Percentiles rank a stretch among this genome's conserved stretches.
These are phyloP conservation scores for Gossypium ekmanianum DNA, from an alignment of 345 rosid genomes.

Conservation along the genomic window DNA sequence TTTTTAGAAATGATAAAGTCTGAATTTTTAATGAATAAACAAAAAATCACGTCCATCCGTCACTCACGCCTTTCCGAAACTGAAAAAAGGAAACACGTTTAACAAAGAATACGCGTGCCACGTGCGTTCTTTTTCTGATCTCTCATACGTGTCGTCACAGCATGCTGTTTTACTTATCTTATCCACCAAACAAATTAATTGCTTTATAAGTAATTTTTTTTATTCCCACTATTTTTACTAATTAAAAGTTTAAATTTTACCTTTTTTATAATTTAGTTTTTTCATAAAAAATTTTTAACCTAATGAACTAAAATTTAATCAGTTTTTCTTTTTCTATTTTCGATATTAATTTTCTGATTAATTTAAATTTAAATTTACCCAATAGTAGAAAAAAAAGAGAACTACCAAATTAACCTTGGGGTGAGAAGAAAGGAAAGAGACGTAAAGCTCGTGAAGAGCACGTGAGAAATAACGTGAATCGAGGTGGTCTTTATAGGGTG, in stretches of 20 bases:
- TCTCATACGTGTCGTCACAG: not conserved
- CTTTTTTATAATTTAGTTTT: too few relatives aligned
- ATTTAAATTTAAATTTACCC: too few relatives aligned
- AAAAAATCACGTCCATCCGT: not conserved
- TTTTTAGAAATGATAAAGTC: too few relatives aligned
- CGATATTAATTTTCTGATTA: too few relatives aligned
- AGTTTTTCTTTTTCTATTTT: too few relatives aligned
- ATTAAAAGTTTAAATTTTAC: too few relatives aligned
- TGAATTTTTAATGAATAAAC: too few relatives aligned
- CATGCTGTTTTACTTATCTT: not conserved
- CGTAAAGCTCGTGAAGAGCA: constrained; percentile 29
- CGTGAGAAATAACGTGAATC: constrained; percentile 25
- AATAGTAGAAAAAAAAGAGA: too few relatives aligned
- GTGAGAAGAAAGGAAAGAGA: not conserved
- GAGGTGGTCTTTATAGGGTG: not conserved
- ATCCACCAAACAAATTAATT: not conserved
- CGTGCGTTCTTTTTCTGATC: constrained; percentile 11
- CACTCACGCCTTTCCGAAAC: constrained; percentile 24
- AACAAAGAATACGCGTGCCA: constrained; percentile 17
- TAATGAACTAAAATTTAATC: too few relatives aligned
- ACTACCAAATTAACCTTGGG: not conserved
- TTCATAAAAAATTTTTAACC: too few relatives aligned
- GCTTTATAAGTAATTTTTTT: not conserved
- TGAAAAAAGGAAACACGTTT: constrained; percentile 15
- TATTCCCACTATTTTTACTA: too few relatives aligned